Evolutionary conservation across 495 filamentous ascomycete species (phyloP).

Genomic region (Aspergillus ellipticus): DNA sequence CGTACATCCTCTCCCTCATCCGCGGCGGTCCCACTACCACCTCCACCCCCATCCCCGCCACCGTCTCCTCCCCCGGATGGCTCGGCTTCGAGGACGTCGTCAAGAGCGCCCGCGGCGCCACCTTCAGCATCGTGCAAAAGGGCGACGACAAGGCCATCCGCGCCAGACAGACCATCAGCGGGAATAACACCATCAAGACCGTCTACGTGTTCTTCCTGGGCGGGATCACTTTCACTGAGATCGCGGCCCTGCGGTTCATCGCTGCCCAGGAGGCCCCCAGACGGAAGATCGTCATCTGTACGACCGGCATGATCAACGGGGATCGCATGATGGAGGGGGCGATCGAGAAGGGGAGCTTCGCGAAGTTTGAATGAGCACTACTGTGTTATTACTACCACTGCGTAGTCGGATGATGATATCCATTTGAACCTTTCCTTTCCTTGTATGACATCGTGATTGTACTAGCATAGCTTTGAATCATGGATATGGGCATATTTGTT

Average conservation of each 20-base stretch:
- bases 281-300: slow-evolving; percentile 85
- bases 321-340: slow-evolving; percentile 85
- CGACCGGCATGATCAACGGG: slow-evolving; percentile 87
- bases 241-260: slow-evolving; percentile 89
- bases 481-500: no score
- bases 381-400: background rate
- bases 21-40: slow-evolving; percentile 49
- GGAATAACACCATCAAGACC: slow-evolving; percentile 67
- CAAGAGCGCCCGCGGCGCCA: slow-evolving; percentile 77
- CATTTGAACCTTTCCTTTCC: background rate
- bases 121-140: slow-evolving; percentile 89
- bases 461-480: no score
- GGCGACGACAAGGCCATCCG: slow-evolving; percentile 91
- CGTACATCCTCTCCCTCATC: slow-evolving; percentile 67
- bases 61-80: slow-evolving; percentile 74
- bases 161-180: slow-evolving; percentile 72
- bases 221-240: slow-evolving; percentile 92
- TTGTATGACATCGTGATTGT: background rate
- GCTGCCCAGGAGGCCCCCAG: slow-evolving; percentile 78
- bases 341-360: slow-evolving; percentile 70
- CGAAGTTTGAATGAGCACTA: slow-evolving; percentile 21
- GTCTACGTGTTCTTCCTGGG: slow-evolving; percentile 94
- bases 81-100: slow-evolving; percentile 85
- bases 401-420: background rate
- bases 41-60: slow-evolving; percentile 44